These are phyloP conservation scores for Paradendryphiella salina DNA, from an alignment of 2,329 filamentous ascomycete species.

Conservation along the genomic window DNA sequence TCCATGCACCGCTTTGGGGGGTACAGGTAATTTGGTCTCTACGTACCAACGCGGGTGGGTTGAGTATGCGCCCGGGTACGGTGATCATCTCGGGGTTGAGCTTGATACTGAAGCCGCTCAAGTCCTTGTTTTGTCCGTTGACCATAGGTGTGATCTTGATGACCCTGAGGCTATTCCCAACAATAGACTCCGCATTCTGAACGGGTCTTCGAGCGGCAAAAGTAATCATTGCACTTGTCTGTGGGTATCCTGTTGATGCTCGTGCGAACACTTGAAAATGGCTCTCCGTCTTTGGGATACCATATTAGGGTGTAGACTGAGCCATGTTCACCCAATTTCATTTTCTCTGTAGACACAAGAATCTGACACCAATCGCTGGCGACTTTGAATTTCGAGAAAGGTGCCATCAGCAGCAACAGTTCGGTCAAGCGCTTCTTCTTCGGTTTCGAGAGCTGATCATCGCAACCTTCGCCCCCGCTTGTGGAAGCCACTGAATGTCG, in stretches of 20 bases:
- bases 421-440: slow-evolving; percentile 56
- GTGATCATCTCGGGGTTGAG: slow-evolving; percentile 67
- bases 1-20: slow-evolving; percentile 66
- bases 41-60: slow-evolving; percentile 65
- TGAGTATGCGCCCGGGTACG: slow-evolving; percentile 71
- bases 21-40: slow-evolving; percentile 33
- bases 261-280: slow-evolving; percentile 59
- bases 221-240: slow-evolving; percentile 39
- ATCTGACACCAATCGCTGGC: slow-evolving; percentile 49
- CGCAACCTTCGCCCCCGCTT: slow-evolving; percentile 38
- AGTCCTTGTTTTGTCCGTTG: slow-evolving; percentile 25
- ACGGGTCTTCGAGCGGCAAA: slow-evolving; percentile 39
- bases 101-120: slow-evolving; percentile 63
- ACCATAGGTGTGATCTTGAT: slow-evolving; percentile 29
- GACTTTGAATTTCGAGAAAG: slow-evolving; percentile 35
- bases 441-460: slow-evolving; percentile 35
- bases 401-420: slow-evolving; percentile 45
- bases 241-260: slow-evolving; percentile 59
- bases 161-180: slow-evolving; percentile 30
- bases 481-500: slow-evolving; percentile 37
- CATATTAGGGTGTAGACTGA: slow-evolving; percentile 30
- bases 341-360: slow-evolving; percentile 32
- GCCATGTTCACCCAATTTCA: slow-evolving; percentile 19
- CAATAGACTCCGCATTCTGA: slow-evolving; percentile 39
- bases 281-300: slow-evolving; percentile 33